Percentiles rank a stretch among this genome's conserved stretches.
Evolutionary conservation across 331 rosid genomes (phyloP).

Genomic region (Acacia concinna): DNA sequence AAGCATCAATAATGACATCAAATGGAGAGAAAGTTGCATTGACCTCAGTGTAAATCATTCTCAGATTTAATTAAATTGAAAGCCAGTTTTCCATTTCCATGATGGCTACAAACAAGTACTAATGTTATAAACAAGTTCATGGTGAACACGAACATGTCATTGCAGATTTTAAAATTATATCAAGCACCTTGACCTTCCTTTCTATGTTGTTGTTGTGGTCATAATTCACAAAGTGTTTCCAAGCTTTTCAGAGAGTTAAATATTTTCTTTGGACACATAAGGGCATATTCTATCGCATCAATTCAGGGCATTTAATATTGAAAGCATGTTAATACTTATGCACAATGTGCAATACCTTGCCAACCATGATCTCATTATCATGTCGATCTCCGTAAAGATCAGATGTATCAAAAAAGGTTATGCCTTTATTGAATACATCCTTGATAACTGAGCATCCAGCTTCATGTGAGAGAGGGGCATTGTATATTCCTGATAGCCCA

Average conservation of each 20-base stretch:
- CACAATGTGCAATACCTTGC: constrained; percentile 39
- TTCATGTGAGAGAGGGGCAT: constrained; percentile 64
- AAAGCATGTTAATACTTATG: background rate
- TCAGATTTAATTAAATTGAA: background rate
- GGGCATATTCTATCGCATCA: background rate
- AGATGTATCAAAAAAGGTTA: constrained; percentile 55
- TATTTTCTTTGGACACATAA: background rate
- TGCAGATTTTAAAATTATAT: background rate
- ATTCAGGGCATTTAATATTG: background rate
- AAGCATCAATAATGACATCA: background rate
- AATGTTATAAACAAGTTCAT: background rate
- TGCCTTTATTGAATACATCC: constrained; percentile 55
- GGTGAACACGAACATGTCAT: background rate
- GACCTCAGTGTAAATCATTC: background rate
- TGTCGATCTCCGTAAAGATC: constrained; percentile 40
- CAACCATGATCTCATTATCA: constrained; percentile 55
- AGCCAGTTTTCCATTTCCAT: background rate
- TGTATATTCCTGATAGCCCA: constrained; percentile 61
- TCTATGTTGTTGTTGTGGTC: background rate
- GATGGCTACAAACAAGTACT: background rate
- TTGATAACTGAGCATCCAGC: constrained; percentile 54
- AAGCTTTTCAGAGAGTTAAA: background rate
- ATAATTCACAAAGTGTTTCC: background rate
- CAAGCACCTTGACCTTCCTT: background rate
- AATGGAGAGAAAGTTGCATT: background rate